These are phyloP conservation scores for Hypoxylon sp. DNA, from an alignment of 2,329 filamentous ascomycete genomes.

Conservation along the genomic window DNA sequence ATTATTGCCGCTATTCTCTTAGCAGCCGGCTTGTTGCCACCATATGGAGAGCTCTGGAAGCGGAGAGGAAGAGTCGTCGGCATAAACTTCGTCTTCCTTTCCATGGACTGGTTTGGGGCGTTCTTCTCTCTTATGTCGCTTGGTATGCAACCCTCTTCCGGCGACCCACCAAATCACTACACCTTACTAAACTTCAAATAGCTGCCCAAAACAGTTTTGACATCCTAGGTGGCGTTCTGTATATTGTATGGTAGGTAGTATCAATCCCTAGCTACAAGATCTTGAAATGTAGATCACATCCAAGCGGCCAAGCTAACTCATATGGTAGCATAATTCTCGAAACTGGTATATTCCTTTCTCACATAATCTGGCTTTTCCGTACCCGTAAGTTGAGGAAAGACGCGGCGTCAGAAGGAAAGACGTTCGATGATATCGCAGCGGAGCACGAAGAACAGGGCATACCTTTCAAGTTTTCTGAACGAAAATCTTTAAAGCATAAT, in stretches of 20 bases:
- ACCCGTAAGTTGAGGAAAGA: slow-evolving; percentile 67
- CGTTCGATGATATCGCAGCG: slow-evolving; percentile 67
- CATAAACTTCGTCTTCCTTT: slow-evolving; percentile 71
- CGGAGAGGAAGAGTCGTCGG: slow-evolving; percentile 73
- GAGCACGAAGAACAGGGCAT: slow-evolving; percentile 55
- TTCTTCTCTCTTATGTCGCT: slow-evolving; percentile 76
- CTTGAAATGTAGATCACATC: neutral
- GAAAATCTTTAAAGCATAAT: slow-evolving; percentile 36
- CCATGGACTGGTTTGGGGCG: slow-evolving; percentile 72
- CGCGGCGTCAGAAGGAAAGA: slow-evolving; percentile 66
- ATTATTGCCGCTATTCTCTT: slow-evolving; percentile 71
- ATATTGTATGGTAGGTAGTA: slow-evolving; percentile 71
- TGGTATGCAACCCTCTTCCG: slow-evolving; percentile 57
- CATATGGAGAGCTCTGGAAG: slow-evolving; percentile 75
- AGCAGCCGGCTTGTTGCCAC: slow-evolving; percentile 69
- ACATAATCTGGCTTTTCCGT: slow-evolving; percentile 71
- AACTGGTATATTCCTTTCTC: slow-evolving; percentile 71
- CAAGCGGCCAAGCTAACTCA: slow-evolving; percentile 18
- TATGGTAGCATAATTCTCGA: slow-evolving; percentile 67
- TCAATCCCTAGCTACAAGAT: neutral
- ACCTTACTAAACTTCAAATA: slow-evolving; percentile 47
- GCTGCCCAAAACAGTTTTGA: slow-evolving; percentile 74
- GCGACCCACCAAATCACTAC: fast-evolving
- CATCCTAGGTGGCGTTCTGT: slow-evolving; percentile 71
- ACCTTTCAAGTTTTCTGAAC: slow-evolving; percentile 58